Evolutionary conservation across 208 protist species (phyloP).

Genomic region (Novymonas esmeraldas): DNA sequence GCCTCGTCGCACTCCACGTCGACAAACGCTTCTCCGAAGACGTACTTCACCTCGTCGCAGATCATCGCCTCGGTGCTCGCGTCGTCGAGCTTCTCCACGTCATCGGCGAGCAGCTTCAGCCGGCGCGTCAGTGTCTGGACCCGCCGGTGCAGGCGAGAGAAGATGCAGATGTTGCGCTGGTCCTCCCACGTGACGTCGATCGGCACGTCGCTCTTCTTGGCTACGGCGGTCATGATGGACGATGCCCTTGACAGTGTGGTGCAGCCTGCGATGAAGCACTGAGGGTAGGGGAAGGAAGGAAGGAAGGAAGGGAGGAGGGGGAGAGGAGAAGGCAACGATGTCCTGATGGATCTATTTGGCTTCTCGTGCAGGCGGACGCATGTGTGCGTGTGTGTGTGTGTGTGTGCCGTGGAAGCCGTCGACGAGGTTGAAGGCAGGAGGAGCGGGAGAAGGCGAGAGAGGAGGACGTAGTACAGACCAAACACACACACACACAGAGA

Average conservation of each 20-base stretch:
- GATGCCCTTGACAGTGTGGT: too few relatives aligned
- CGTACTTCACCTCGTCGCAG: conserved; percentile 76
- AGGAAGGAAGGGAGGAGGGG: background rate
- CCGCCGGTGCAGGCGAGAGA: conserved; percentile 77
- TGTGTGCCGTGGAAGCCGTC: conserved; percentile 14
- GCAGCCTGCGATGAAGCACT: too few relatives aligned
- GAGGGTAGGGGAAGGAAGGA: too few relatives aligned
- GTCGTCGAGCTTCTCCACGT: conserved; percentile 78
- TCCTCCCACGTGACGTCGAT: conserved; percentile 91
- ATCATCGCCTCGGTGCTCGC: conserved; percentile 60
- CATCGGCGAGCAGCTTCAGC: conserved; percentile 48
- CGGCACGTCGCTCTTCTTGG: conserved; percentile 51
- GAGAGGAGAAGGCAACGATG: background rate
- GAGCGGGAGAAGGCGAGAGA: too few relatives aligned
- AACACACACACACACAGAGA: too few relatives aligned
- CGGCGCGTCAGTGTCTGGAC: conserved; percentile 59
- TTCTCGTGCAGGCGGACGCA: too few relatives aligned
- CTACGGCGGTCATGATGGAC: background rate
- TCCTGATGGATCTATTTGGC: background rate
- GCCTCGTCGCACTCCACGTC: conserved; percentile 67
- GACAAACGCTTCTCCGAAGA: conserved; percentile 89
- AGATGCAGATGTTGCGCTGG: conserved; percentile 86
- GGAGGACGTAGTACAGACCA: too few relatives aligned
- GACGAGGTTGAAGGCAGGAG: too few relatives aligned
- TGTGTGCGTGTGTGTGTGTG: too few relatives aligned